A percentile compares a stretch with the other conserved stretches of the same genome.
Conservation (phyloP, 139 green algal genomes). For the Mychonastes homosphaera region DNA sequence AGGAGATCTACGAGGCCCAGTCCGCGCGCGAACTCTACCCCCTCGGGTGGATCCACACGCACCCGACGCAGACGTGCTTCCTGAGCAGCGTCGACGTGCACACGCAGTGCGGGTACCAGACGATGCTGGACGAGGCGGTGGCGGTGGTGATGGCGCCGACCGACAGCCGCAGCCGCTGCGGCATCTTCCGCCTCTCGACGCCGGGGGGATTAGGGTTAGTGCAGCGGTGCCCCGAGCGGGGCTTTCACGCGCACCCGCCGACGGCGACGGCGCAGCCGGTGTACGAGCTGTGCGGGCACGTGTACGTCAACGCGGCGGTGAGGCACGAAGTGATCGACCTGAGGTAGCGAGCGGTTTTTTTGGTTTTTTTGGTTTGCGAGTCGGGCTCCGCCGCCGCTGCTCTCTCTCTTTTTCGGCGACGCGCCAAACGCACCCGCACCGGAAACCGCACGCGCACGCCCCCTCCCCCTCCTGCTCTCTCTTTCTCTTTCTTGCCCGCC, state of each 20-base stretch:
- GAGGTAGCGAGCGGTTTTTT: conserved; percentile 27
- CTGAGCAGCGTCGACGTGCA: conserved; percentile 91
- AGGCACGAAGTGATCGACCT: conserved; percentile 80
- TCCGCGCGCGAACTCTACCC: conserved; percentile 57
- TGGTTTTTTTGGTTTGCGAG: too few species aligned
- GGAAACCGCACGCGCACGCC: too few species aligned
- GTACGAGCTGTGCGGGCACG: conserved; percentile 88
- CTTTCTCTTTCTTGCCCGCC: too few species aligned
- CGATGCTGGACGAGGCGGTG: conserved; percentile 86
- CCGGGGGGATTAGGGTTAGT: conserved; percentile 78
- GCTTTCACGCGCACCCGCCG: conserved; percentile 80
- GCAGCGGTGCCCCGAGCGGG: conserved; percentile 65
- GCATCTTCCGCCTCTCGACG: conserved; percentile 85
- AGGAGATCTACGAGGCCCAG: conserved; percentile 79
- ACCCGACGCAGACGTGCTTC: conserved; percentile 94
- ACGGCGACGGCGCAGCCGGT: conserved; percentile 66
- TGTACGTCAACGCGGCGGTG: conserved; percentile 72
- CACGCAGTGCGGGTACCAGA: conserved; percentile 77
- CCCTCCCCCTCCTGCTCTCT: too few species aligned
- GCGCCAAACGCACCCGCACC: too few species aligned
- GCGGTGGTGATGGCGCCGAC: conserved; percentile 91
- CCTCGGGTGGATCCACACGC: conserved; percentile 95
- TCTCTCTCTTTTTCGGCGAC: too few species aligned
- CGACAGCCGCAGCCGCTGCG: conserved; percentile 46
- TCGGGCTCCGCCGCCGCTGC: too few species aligned